Conservation (phyloP, 371 early-diverging fungal species). For the Mortierella sp. region DNA sequence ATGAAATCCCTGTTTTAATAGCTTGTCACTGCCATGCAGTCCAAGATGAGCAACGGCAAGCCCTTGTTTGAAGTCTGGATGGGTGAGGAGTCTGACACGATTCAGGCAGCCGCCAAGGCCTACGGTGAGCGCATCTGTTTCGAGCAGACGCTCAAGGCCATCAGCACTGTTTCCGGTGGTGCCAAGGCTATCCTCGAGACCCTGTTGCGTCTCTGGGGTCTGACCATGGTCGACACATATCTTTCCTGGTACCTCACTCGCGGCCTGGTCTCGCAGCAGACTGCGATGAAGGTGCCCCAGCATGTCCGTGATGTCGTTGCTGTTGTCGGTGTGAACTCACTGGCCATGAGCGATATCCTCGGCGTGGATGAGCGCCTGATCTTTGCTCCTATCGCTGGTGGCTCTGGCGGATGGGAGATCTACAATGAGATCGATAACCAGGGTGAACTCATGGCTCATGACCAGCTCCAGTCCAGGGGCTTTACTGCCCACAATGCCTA, state of each 20-base stretch:
- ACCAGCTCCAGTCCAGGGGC: constrained; percentile 39
- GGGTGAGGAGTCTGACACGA: constrained; percentile 72
- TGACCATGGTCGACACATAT: constrained; percentile 59
- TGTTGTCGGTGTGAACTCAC: constrained; percentile 58
- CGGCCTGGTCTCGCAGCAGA: constrained; percentile 58
- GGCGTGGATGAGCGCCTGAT: constrained; percentile 68
- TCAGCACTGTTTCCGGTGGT: constrained; percentile 42
- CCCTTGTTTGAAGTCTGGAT: constrained; percentile 78
- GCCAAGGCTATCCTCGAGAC: constrained; percentile 53
- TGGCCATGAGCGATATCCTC: constrained; percentile 63
- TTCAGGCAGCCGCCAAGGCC: constrained; percentile 70
- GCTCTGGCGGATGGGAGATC: constrained; percentile 69
- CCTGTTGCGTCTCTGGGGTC: constrained; percentile 61
- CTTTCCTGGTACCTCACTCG: constrained; percentile 65
- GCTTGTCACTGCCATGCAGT: constrained; percentile 61
- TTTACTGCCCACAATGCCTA: constrained; percentile 51
- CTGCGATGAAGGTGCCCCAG: constrained; percentile 55
- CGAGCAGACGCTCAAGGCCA: constrained; percentile 60
- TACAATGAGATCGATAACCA: constrained; percentile 72
- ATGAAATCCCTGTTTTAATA: constrained; percentile 10
- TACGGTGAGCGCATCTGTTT: constrained; percentile 74
- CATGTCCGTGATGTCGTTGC: constrained; percentile 57
- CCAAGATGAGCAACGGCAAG: constrained; percentile 58
- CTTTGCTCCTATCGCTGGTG: constrained; percentile 76
- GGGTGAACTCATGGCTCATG: constrained; percentile 57